Evolutionary conservation across 345 rosid genomes (phyloP).

Genomic region (Lepidium sativum): DNA sequence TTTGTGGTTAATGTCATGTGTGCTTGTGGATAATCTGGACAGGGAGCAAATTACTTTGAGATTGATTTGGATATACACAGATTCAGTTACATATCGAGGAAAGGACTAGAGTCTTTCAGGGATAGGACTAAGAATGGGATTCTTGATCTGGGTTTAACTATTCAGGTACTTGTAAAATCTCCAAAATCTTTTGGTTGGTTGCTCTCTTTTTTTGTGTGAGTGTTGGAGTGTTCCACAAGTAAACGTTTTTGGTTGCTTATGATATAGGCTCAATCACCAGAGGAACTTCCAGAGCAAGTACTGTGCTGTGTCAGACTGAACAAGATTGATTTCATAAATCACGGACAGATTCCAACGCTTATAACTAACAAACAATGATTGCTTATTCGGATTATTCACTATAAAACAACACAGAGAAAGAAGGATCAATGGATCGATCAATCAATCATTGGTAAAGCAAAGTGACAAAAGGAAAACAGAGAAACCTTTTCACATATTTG

Average conservation of each 20-base stretch:
- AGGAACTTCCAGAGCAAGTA: slow-evolving; percentile 81
- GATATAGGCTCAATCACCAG: slow-evolving; percentile 67
- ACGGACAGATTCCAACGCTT: slow-evolving; percentile 62
- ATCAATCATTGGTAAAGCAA: slow-evolving; percentile 1
- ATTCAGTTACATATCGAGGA: slow-evolving; percentile 81
- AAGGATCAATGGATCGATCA: not conserved
- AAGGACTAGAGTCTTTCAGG: slow-evolving; percentile 81
- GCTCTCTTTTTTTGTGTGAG: not conserved
- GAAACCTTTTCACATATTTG: slow-evolving; percentile 11
- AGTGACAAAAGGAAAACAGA: not conserved
- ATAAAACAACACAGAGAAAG: not conserved
- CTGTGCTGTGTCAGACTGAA: slow-evolving; percentile 62
- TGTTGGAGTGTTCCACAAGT: slow-evolving; percentile 5
- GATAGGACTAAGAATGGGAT: slow-evolving; percentile 51
- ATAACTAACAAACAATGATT: slow-evolving; percentile 29
- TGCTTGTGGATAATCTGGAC: slow-evolving; percentile 3
- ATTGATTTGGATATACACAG: slow-evolving; percentile 77
- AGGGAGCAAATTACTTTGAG: slow-evolving; percentile 81
- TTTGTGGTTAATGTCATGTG: not conserved
- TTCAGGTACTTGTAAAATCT: slow-evolving; percentile 50
- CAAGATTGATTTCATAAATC: slow-evolving; percentile 62
- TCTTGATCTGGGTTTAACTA: slow-evolving; percentile 64
- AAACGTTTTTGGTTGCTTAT: not conserved
- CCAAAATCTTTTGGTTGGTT: not conserved
- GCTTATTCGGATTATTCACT: not conserved